Percentiles rank a stretch among this genome's conserved stretches.
These are phyloP conservation scores for Geosmithia putterillii DNA, from an alignment of 2,329 filamentous ascomycete species.

Conservation along the genomic window DNA sequence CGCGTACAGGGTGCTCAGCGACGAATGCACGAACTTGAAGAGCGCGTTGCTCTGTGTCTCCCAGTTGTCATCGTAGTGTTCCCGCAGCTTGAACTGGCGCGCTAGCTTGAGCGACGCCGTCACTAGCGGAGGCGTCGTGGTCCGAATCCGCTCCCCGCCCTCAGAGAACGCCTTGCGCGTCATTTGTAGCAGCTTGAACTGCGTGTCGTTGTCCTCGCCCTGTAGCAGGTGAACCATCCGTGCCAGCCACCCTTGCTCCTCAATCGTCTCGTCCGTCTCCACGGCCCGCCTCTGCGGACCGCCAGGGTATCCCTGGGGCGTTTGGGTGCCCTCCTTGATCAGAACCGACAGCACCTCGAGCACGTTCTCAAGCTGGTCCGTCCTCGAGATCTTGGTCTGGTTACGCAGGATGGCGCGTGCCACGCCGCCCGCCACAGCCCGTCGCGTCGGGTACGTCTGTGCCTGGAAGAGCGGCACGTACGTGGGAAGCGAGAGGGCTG, in stretches of 20 bases:
- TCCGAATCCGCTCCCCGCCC: conserved; percentile 90
- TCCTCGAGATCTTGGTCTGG: conserved; percentile 65
- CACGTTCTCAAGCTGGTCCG: conserved; percentile 75
- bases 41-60: conserved; percentile 58
- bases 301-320: conserved; percentile 73
- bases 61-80: conserved; percentile 65
- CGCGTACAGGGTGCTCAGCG: conserved; percentile 75
- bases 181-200: conserved; percentile 86
- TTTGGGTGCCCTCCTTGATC: conserved; percentile 83
- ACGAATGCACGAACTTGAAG: conserved; percentile 91
- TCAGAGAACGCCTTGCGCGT: conserved; percentile 78
- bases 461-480: conserved; percentile 84
- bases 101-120: conserved; percentile 85
- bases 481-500: conserved; percentile 82
- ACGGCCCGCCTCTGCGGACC: conserved; percentile 60
- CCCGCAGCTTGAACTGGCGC: conserved; percentile 74
- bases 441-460: conserved; percentile 83
- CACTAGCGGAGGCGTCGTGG: conserved; percentile 85
- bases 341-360: conserved; percentile 81
- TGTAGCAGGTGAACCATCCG: conserved; percentile 81
- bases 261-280: conserved; percentile 94
- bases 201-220: conserved; percentile 77
- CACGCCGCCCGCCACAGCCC: conserved; percentile 84
- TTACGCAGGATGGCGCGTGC: conserved; percentile 72
- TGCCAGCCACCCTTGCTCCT: conserved; percentile 95